Conservation (phyloP, 257 asterid species). For the Solanum arcanum region DNA sequence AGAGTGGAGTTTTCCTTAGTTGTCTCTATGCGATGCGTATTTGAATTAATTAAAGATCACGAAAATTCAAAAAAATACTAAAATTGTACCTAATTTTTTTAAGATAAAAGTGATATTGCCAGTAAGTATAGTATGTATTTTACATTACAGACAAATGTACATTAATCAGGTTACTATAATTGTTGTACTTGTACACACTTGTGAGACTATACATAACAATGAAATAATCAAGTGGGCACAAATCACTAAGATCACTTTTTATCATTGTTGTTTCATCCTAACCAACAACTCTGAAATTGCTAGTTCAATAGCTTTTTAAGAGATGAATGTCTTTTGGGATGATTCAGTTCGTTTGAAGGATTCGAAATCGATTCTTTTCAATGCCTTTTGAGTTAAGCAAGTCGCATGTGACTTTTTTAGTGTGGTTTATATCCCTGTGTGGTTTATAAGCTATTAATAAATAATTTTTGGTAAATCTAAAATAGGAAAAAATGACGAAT, state of each 20-base stretch:
- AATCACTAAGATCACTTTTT: neutral
- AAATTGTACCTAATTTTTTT: neutral
- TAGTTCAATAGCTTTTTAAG: neutral
- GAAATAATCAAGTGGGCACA: neutral
- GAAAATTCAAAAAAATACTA: too few relatives aligned
- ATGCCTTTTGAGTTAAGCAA: too few relatives aligned
- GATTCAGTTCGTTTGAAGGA: neutral
- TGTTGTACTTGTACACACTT: neutral
- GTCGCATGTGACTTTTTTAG: too few relatives aligned
- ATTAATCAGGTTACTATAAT: neutral
- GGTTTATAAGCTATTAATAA: too few relatives aligned
- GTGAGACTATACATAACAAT: neutral
- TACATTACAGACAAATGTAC: neutral
- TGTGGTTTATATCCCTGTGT: too few relatives aligned
- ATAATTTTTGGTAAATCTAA: neutral
- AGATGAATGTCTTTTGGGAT: too few relatives aligned
- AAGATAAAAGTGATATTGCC: neutral
- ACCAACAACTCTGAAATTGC: neutral
- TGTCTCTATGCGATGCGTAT: rapidly evolving
- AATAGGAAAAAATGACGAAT: neutral
- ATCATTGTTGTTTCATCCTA: neutral
- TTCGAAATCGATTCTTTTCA: too few relatives aligned
- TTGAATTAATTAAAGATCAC: neutral
- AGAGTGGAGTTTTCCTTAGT: too few relatives aligned
- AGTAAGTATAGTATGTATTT: neutral